Evolutionary conservation across 495 filamentous ascomycete genomes (phyloP), one percentile per base, ranked within the genome.

Genomic region (Pseudoneurospora amorphoporcata): DNA sequence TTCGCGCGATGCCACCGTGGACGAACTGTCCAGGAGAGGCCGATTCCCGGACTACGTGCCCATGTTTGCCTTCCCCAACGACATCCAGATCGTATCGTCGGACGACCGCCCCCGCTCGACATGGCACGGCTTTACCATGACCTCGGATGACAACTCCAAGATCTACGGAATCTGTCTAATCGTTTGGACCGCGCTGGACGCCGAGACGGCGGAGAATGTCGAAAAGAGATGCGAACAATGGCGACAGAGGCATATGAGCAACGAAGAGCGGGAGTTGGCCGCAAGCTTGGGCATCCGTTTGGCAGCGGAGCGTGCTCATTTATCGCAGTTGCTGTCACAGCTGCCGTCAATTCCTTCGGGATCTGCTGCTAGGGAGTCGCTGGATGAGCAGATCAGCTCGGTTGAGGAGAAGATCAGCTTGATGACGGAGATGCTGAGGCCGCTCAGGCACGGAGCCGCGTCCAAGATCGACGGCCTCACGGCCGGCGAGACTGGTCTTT

Each of bases 111-210:
- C 95, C 2, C 86, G 94, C 71, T 92, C 95, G 58, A 97, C 95
- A 29, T 99, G 95, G 95, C 95, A 99, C 84, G 95, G 95, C 53
- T 99, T 98, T 79, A 94, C 92, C 72, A 98, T 99, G 95, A 99
- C 95, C 4, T 92, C 90, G 53, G 90, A 91, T 41, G 95, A 98
- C 79, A 94, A 92, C 74, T 92, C 93, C 47, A 94, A 93, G 76
- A 86, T 98, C 23, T 94, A 99, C 77, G 95, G 93, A 38, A 92
- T 98, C 72, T 94, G 92, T 75, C 86, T 98, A 71, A 95, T 94
- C 70, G 87, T 97, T 39, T 99, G 95, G 95, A 91, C 94, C 70
- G 94, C 95, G 3, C 82, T 99, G 61, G 92, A 93, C 75, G 85
- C 87, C 14, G 87, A 89, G 73, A 91, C 95, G 1, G 93, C 95